These are phyloP conservation scores for Lathyrus sativus DNA, from an alignment of 306 rosid species.

Conservation along the genomic window DNA sequence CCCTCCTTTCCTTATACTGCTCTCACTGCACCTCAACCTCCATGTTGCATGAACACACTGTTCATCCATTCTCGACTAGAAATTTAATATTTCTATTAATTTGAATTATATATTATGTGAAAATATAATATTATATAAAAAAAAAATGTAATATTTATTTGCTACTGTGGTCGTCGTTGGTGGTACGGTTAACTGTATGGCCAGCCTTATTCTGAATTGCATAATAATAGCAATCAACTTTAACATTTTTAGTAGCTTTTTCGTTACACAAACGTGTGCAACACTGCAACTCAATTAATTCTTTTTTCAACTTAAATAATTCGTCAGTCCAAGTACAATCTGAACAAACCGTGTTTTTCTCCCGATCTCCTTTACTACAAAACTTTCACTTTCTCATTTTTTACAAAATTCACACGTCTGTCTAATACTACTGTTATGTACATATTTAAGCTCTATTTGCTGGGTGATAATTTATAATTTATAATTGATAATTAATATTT, in stretches of 20 bases:
- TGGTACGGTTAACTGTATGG: slow-evolving; percentile 28
- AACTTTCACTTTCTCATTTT: not conserved
- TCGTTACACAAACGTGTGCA: slow-evolving; percentile 47
- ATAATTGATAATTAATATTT: no score
- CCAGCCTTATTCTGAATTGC: slow-evolving; percentile 34
- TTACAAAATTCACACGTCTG: not conserved
- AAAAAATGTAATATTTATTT: not conserved
- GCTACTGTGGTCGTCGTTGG: not conserved
- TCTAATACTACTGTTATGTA: no score
- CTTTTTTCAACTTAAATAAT: slow-evolving; percentile 4
- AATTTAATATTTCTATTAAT: not conserved
- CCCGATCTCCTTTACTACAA: slow-evolving; percentile 15
- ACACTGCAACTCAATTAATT: slow-evolving; percentile 30
- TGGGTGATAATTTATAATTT: no score
- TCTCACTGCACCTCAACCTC: not conserved
- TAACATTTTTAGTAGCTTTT: slow-evolving; percentile 37
- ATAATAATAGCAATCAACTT: slow-evolving; percentile 41
- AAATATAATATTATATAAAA: not conserved
- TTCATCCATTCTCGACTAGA: not conserved
- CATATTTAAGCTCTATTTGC: no score
- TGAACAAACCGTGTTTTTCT: slow-evolving; percentile 17
- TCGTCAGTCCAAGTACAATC: slow-evolving; percentile 34
- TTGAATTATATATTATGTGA: not conserved
- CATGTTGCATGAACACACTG: not conserved
- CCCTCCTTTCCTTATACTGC: not conserved